Conservation (phyloP, 2,329 filamentous ascomycete species). For the Xenoacremonium recifei region DNA sequence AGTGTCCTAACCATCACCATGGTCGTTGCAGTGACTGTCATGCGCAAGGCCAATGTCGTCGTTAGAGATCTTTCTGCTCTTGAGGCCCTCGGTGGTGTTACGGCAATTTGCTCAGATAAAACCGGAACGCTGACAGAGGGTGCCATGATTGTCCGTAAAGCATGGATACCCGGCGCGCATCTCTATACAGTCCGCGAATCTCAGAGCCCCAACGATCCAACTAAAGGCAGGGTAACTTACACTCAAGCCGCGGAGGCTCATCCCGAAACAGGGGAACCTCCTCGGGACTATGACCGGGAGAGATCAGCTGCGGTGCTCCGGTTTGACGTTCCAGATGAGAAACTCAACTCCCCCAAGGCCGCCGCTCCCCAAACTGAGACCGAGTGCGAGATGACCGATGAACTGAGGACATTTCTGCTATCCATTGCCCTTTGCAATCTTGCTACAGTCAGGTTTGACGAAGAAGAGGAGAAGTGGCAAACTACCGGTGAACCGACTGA, state of each 20-base stretch:
- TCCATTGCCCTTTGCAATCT: constrained; percentile 65
- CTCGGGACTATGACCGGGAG: constrained; percentile 58
- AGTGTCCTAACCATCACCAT: constrained; percentile 69
- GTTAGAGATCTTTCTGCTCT: constrained; percentile 65
- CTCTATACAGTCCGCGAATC: constrained; percentile 61
- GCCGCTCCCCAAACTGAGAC: constrained; percentile 23
- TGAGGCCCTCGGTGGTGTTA: constrained; percentile 69
- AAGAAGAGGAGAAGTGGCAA: constrained; percentile 59
- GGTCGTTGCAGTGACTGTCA: constrained; percentile 62
- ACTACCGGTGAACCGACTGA: constrained; percentile 72
- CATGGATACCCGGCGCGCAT: constrained; percentile 59
- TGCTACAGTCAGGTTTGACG: constrained; percentile 55
- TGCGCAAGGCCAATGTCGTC: constrained; percentile 64
- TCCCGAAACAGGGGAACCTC: constrained; percentile 35
- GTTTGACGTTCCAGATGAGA: constrained; percentile 62
- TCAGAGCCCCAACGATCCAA: constrained; percentile 61
- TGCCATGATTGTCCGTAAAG: constrained; percentile 68
- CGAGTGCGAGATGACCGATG: constrained; percentile 47
- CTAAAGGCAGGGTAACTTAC: constrained; percentile 52
- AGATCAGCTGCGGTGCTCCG: constrained; percentile 59
- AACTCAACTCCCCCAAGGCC: constrained; percentile 39
- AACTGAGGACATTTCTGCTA: constrained; percentile 51
- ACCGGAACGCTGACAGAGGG: constrained; percentile 69
- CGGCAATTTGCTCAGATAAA: constrained; percentile 73
- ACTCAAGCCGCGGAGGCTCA: constrained; percentile 34